These are phyloP conservation scores for Stemphylium vesicarium DNA, from an alignment of 2,329 filamentous ascomycete species.

Conservation along the genomic window DNA sequence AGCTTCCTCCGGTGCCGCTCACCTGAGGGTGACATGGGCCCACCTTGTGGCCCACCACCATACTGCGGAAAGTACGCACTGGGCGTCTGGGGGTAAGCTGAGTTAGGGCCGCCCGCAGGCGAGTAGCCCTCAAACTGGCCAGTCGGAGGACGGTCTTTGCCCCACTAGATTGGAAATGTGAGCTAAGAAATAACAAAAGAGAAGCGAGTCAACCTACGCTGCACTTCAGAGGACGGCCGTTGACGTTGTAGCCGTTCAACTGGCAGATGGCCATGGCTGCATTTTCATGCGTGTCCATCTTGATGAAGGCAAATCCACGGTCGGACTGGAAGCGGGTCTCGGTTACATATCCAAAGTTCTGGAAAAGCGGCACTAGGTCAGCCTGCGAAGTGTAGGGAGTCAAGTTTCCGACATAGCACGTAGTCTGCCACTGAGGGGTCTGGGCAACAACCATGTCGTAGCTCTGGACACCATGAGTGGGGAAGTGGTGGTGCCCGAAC, in stretches of 20 bases:
- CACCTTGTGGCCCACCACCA: slow-evolving; percentile 66
- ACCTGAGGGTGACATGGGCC: slow-evolving; percentile 66
- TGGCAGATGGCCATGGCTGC: slow-evolving; percentile 98
- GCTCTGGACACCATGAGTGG: slow-evolving; percentile 93
- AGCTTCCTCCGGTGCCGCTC: slow-evolving; percentile 46
- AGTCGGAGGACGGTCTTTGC: slow-evolving; percentile 94
- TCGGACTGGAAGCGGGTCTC: slow-evolving; percentile 98
- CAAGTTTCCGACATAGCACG: slow-evolving; percentile 95
- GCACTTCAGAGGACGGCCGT: slow-evolving; percentile 95
- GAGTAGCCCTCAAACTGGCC: slow-evolving; percentile 82
- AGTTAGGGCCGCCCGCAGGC: slow-evolving; percentile 73
- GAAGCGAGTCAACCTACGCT: slow-evolving; percentile 72
- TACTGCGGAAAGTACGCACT: slow-evolving; percentile 93
- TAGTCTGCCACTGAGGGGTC: slow-evolving; percentile 97
- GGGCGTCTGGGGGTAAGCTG: slow-evolving; percentile 79
- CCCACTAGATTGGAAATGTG: slow-evolving; percentile 72
- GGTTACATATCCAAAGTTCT: slow-evolving; percentile 97
- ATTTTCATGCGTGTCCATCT: slow-evolving; percentile 98
- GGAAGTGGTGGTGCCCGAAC: slow-evolving; percentile 97
- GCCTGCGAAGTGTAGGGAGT: slow-evolving; percentile 97
- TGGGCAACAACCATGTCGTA: slow-evolving; percentile 97
- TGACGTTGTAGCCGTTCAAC: slow-evolving; percentile 96
- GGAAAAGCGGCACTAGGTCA: slow-evolving; percentile 96
- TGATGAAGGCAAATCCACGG: slow-evolving; percentile 97
- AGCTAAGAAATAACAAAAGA: slow-evolving; percentile 32